Base-by-base conservation (phyloP, 2,329 filamentous ascomycete species). In the Phyllosticta citribraziliensis region DNA sequence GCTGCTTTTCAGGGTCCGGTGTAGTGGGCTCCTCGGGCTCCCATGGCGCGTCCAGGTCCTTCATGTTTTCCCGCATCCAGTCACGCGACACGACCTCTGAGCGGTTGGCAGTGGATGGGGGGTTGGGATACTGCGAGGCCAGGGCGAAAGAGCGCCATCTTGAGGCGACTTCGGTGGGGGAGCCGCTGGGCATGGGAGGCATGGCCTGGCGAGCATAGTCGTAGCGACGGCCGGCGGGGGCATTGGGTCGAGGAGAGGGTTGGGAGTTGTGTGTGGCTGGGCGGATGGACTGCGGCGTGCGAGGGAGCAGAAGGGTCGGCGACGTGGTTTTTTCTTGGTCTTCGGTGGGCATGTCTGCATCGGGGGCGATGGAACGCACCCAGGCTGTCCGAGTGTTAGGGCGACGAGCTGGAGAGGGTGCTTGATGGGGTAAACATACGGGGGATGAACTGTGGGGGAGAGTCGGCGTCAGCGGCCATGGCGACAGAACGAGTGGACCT, bases 1-100 rank as follows among this genome's bases (percentile, higher is more conserved):
- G 78, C 63, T 75, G 71, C 56, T 77, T 76, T 63, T 80, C 73
- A 54, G 74, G 75, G 63, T 77, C 75, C 47, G 81, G 77, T 27
- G 81, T 78, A 24, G 30, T 25, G 62, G 79, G 74, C 64, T 84
- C 80, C 25, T 79, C 78, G 53, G 79, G 79, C 54, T 82, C 74
- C 83, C 84, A 87, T 17, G 72, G 73, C 40, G 72, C 70, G 61
- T 75, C 72, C 33, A 77, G 72, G 60, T 79, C 75, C 3, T 77
- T 73, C 69, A 80, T 72, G 67, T 81, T 78, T 66, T 77, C 73
- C 62, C 74, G 73, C 71, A 80, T 76, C 79, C 79, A 81, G 50
- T 73, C 72, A 59, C 74, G 72, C 62, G 74, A 69, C 62, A 72
- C 70, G 2, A 75, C 67, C 27, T 75, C 70, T 14, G 75, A 69